Conservation (phyloP, 2,329 filamentous ascomycete species). For the Leptodontidium sp. region DNA sequence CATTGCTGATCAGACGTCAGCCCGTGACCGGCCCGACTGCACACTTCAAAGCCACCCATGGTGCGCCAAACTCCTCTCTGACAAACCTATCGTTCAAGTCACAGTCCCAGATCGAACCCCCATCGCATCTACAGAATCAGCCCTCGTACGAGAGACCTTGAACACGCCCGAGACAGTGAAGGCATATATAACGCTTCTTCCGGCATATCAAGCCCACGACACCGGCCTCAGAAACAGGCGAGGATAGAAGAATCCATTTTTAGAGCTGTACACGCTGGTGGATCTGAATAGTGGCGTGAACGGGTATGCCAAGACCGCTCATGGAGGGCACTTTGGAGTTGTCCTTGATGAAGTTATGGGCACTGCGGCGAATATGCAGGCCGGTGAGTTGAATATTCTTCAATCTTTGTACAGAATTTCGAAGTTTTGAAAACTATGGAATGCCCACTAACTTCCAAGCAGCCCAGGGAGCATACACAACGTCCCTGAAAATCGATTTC, state of each 20-base stretch:
- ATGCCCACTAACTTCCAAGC: background rate
- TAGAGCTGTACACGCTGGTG: conserved; percentile 41
- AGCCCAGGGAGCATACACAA: conserved; percentile 44
- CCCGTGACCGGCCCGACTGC: conserved; percentile 40
- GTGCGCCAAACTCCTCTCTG: conserved; percentile 41
- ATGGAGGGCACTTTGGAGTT: conserved; percentile 44
- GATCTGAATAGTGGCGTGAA: conserved; percentile 41
- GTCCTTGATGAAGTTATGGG: conserved; percentile 47
- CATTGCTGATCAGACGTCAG: conserved; percentile 14
- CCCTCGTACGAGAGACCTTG: conserved; percentile 43
- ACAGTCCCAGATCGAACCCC: conserved; percentile 42
- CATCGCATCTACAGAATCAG: conserved; percentile 41
- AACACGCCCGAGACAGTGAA: conserved; percentile 35
- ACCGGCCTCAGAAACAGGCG: conserved; percentile 11
- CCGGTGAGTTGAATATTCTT: conserved; percentile 31
- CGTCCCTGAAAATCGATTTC: conserved; percentile 41
- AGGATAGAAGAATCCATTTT: conserved; percentile 41
- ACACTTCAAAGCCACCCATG: conserved; percentile 44
- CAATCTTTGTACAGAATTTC: background rate
- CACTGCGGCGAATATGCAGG: conserved; percentile 43
- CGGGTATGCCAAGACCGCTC: conserved; percentile 43
- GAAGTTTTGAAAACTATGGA: background rate
- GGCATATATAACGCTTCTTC: conserved; percentile 16
- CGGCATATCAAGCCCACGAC: conserved; percentile 15
- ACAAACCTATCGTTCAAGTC: conserved; percentile 37